phyloP scores from a whole-genome alignment of 2,329 filamentous ascomycete species.

The Chalara sp. region DNA sequence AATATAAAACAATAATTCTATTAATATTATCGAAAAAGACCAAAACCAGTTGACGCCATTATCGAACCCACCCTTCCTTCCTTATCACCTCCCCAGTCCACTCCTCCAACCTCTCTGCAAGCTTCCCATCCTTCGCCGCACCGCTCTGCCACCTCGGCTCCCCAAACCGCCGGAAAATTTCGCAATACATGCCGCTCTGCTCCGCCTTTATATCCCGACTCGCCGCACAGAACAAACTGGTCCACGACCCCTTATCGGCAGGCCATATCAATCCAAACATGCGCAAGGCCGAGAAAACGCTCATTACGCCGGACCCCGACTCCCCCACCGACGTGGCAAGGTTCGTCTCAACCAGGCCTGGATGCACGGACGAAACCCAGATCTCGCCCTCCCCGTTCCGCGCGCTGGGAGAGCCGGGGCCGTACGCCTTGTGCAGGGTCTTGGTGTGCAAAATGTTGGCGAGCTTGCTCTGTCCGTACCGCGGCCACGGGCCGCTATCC shows the following conservation, averaged over 20 bases:
- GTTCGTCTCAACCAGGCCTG: constrained; percentile 31
- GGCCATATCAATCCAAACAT: constrained; percentile 18
- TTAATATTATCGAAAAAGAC: too few species aligned
- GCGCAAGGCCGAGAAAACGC: constrained; percentile 10
- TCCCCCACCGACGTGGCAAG: constrained; percentile 14
- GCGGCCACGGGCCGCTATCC: constrained; percentile 28
- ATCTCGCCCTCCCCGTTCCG: constrained; percentile 29
- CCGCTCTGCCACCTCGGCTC: constrained; percentile 28
- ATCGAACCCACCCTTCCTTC: constrained; percentile 25
- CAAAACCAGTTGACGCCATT: constrained; percentile 4
- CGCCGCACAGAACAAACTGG: constrained; percentile 29
- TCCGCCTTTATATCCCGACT: constrained; percentile 31
- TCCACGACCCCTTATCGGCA: constrained; percentile 21
- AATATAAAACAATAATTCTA: too few species aligned
- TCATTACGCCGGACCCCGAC: constrained; percentile 8
- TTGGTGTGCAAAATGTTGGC: constrained; percentile 37
- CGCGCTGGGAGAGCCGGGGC: constrained; percentile 24
- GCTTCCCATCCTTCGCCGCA: constrained; percentile 27
- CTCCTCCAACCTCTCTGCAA: constrained; percentile 28
- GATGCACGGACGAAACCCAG: constrained; percentile 32
- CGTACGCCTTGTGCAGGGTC: constrained; percentile 29
- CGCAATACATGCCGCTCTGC: constrained; percentile 30
- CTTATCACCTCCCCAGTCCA: constrained; percentile 29
- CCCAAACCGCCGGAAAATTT: constrained; percentile 15
- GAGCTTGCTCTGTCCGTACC: constrained; percentile 41